Conservation (phyloP, 2,329 filamentous ascomycete genomes). For the Claviceps monticola region DNA sequence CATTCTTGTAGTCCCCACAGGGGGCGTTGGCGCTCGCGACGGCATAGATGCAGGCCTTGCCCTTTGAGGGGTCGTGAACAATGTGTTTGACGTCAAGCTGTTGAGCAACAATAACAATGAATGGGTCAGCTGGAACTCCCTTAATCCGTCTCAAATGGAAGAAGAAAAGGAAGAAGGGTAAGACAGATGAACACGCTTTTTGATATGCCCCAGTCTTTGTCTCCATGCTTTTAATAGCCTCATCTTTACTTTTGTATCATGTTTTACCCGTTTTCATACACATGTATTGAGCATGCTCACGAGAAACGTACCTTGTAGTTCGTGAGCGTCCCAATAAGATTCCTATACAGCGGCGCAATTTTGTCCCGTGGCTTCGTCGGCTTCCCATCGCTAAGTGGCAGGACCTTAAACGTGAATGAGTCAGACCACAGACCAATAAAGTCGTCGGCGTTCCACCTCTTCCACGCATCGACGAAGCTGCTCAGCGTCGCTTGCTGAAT, state of each 20-base stretch:
- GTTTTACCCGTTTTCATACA: neutral
- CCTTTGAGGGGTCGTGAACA: neutral
- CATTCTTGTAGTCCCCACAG: neutral
- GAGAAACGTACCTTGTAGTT: neutral
- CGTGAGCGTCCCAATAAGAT: neutral
- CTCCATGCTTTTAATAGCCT: too few species aligned
- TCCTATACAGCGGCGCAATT: neutral
- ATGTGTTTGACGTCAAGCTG: neutral
- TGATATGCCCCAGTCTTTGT: neutral
- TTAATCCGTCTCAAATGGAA: neutral
- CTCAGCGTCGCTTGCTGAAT: neutral
- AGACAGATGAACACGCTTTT: too few species aligned
- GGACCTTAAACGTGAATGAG: neutral
- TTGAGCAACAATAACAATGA: too few species aligned
- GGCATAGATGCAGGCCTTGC: neutral
- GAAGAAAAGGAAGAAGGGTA: neutral
- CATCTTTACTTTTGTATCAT: neutral
- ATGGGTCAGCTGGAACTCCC: too few species aligned
- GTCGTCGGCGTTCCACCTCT: neutral
- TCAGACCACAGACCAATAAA: conserved; percentile 1
- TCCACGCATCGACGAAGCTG: neutral
- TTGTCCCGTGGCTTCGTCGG: neutral
- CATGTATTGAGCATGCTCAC: too few species aligned
- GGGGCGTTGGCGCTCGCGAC: neutral
- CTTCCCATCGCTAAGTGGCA: neutral